A percentile compares a stretch with the other conserved stretches of the same genome.
Conservation (phyloP, 2,329 filamentous ascomycete species). For the Penicillium sp. region DNA sequence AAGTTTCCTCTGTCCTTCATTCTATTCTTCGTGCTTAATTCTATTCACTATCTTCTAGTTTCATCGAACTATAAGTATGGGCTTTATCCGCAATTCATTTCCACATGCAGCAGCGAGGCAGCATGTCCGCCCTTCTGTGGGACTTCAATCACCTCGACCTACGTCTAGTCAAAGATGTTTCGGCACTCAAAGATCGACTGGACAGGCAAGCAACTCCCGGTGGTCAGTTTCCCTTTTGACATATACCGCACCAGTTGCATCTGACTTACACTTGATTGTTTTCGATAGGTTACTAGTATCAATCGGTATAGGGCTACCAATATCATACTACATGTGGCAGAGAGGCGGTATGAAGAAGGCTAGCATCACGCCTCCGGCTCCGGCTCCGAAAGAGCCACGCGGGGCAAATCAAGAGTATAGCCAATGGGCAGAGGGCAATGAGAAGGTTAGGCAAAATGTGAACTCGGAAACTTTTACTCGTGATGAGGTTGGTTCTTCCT, state of each 20-base stretch:
- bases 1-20: neutral
- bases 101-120: neutral
- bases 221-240: neutral
- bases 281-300: neutral
- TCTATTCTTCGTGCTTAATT: neutral
- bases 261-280: neutral
- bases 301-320: neutral
- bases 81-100: neutral
- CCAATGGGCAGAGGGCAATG: neutral
- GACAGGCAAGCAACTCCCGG: neutral
- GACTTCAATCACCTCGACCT: neutral
- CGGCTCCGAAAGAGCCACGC: neutral
- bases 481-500: neutral
- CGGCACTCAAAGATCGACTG: neutral
- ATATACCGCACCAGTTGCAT: neutral
- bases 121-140: neutral
- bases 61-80: neutral
- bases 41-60: too few species aligned
- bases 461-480: neutral
- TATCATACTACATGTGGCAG: neutral
- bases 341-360: neutral
- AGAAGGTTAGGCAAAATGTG: neutral
- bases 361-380: too few species aligned
- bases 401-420: constrained; percentile 11
- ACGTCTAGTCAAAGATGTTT: neutral